These are phyloP conservation scores for Pistacia atlantica DNA, from an alignment of 345 rosid genomes.

Conservation along the genomic window DNA sequence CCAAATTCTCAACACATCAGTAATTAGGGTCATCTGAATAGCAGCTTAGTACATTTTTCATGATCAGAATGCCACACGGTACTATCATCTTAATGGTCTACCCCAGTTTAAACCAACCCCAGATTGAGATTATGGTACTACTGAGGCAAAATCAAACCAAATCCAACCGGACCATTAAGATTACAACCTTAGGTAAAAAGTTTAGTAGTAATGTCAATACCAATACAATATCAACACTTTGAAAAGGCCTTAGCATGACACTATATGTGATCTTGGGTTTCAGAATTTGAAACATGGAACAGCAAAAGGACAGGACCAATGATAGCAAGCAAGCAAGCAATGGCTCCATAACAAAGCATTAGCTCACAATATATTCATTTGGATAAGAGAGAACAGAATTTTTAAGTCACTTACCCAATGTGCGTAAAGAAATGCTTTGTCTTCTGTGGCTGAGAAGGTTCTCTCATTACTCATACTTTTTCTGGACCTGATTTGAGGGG, in stretches of 20 bases:
- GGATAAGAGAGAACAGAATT: background rate
- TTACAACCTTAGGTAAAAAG: background rate
- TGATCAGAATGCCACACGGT: background rate
- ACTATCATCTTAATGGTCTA: background rate
- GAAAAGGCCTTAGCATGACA: background rate
- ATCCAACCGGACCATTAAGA: background rate
- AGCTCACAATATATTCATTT: background rate
- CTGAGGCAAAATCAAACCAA: background rate
- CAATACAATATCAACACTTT: background rate
- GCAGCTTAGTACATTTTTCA: background rate
- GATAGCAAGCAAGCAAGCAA: no score
- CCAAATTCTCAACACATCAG: background rate
- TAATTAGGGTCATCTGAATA: background rate
- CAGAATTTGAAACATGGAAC: background rate
- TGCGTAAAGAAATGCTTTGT: slow-evolving; percentile 61
- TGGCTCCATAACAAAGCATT: slow-evolving; percentile 6
- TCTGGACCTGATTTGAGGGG: slow-evolving; percentile 65
- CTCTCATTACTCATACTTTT: slow-evolving; percentile 96
- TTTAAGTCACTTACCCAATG: slow-evolving; percentile 53
- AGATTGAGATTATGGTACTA: no score
- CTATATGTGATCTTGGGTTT: background rate
- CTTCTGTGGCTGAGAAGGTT: slow-evolving; percentile 79
- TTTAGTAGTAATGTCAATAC: background rate
- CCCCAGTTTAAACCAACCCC: no score
- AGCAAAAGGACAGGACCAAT: background rate